These are phyloP conservation scores for Penicillium sp. DNA, from an alignment of 2,329 filamentous ascomycete genomes.

Conservation along the genomic window DNA sequence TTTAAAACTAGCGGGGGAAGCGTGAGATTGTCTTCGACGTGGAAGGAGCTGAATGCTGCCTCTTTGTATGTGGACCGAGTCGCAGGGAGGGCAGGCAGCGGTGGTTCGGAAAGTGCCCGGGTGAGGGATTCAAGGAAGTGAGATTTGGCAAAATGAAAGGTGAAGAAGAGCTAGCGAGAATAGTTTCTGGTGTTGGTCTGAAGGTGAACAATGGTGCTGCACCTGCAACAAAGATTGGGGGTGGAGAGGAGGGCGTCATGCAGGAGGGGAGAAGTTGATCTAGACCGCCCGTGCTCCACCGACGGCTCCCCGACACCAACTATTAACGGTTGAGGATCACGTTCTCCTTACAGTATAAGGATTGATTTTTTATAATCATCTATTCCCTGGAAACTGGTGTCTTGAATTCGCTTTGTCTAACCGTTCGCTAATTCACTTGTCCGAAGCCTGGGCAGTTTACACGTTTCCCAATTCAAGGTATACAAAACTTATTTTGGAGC, in stretches of 20 bases:
- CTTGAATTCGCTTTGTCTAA: neutral
- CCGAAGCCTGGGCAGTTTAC: neutral
- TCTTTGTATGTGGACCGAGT: neutral
- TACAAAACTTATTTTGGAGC: conserved; percentile 34
- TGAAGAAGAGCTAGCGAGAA: neutral
- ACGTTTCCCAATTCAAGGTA: neutral
- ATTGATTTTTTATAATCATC: neutral
- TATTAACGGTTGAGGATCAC: neutral
- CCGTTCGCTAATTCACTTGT: neutral
- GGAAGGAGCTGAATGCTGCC: neutral
- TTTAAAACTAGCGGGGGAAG: neutral
- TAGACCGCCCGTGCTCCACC: conserved; percentile 22
- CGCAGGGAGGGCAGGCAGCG: neutral
- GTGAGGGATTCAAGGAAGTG: neutral
- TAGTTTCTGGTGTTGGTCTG: neutral
- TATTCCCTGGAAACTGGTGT: neutral
- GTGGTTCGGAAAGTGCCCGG: neutral
- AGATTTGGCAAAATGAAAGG: neutral
- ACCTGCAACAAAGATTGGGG: conserved; percentile 6
- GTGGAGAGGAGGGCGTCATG: conserved; percentile 14
- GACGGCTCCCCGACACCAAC: conserved; percentile 3
- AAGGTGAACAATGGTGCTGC: neutral
- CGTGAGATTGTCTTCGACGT: neutral
- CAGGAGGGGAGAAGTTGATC: conserved; percentile 17
- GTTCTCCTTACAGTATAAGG: neutral